Base-by-base conservation (phyloP, 345 rosid genomes). In the Anastatica hierochuntica region DNA sequence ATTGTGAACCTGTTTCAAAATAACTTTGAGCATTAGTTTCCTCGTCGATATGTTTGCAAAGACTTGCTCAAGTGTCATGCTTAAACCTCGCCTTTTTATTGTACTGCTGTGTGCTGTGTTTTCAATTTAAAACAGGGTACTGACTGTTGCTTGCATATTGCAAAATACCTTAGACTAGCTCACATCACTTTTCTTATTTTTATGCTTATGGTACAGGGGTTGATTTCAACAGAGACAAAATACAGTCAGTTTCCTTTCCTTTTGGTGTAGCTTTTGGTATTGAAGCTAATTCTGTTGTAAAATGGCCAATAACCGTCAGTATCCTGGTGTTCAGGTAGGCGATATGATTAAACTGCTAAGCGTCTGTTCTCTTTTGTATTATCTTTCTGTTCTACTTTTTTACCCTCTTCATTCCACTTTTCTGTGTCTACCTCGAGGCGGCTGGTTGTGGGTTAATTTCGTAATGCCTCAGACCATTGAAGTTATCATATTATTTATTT, bases 271-370 rank as follows among this genome's bases (percentile, higher is more conserved):
- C 41, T 71, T 62, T 58, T 55, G 48, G 41, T 17, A 49, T 27
- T 43, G 56, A 55, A 63, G 72, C 63, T 55, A 37, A 4, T 57
- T 27, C 46, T 33, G 27, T 68, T 62, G 70, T 38, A 60, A 55
- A 68, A 86, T 90, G 97, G 79, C 83, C 42, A 90, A 84, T 54
- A 84, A 86, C 56, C 73, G 82, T 36, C 88, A 79, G 37, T 81
- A 74, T 72, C 72, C 86, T 33, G 77, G 85, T 63, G 54, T 73
- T 57, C 87, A 80, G 94, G 94, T 85, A 76, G 52, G 38, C 6
- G 31, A 10, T 48, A 39, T 26, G n/a, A 29, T 54, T 24, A 38
- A 26, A 41, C 47, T 43, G 40, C 36, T 29, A 37, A 34, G 17
- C 8, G 19, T 43, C 47, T 47, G 18, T 30, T 24, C 45, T 46